Evolutionary conservation across 2,329 filamentous ascomycete species (phyloP).

Genomic region (Chaetothyriales sp.): DNA sequence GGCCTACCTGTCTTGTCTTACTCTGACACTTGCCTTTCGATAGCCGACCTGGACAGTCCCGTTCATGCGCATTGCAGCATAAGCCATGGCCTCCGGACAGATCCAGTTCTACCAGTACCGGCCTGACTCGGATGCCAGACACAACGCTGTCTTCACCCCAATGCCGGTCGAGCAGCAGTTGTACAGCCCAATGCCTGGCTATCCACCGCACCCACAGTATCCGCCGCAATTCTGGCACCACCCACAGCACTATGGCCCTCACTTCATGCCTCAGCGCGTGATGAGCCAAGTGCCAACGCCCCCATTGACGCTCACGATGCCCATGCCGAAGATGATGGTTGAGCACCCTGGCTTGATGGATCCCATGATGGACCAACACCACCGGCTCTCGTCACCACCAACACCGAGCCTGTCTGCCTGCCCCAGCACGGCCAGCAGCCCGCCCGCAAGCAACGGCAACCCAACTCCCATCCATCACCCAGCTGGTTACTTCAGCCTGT

Average conservation of each 20-base stretch:
- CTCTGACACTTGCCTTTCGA: not conserved
- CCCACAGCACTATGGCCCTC: conserved; percentile 35
- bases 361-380: conserved; percentile 15
- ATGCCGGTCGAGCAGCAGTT: conserved; percentile 40
- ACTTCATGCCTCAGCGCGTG: conserved; percentile 22
- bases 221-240: conserved; percentile 25
- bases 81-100: conserved; percentile 15
- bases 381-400: conserved; percentile 53
- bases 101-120: conserved; percentile 78
- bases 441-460: conserved; percentile 49
- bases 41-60: not conserved
- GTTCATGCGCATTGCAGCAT: not conserved
- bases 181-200: conserved; percentile 26
- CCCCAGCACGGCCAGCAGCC: conserved; percentile 74
- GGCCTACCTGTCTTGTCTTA: not conserved
- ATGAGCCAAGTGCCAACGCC: conserved; percentile 66
- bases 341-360: conserved; percentile 16
- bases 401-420: conserved; percentile 78
- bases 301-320: conserved; percentile 58
- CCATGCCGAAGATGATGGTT: conserved; percentile 33
- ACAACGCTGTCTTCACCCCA: conserved; percentile 59
- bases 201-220: conserved; percentile 22
- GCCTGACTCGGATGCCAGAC: conserved; percentile 57
- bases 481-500: conserved; percentile 14
- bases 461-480: conserved; percentile 14